Conservation (phyloP, 139 green algal species). For the Closterium sp. region DNA sequence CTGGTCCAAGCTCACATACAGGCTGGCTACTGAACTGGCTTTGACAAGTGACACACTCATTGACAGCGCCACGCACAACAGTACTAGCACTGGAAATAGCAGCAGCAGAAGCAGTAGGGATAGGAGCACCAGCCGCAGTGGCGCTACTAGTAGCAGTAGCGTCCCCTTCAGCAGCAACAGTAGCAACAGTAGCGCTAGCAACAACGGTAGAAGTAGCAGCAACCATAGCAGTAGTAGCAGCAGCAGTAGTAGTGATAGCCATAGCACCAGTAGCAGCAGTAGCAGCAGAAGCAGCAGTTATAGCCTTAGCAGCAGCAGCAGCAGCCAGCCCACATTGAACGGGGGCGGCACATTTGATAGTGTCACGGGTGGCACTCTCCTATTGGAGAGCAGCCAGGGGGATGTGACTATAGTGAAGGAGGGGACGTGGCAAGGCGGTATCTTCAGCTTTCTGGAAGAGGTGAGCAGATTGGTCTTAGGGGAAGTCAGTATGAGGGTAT, state of each 20-base stretch:
- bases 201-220: neutral
- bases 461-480: neutral
- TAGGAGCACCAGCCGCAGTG: neutral
- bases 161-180: neutral
- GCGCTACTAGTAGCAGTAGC: neutral
- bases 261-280: neutral
- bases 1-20: conserved; percentile 76
- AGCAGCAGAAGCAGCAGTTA: neutral
- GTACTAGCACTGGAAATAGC: neutral
- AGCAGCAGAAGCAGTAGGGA: neutral
- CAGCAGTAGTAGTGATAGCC: too few species aligned
- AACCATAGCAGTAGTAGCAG: neutral
- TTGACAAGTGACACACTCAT: too few species aligned
- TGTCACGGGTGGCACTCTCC: neutral
- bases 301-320: neutral
- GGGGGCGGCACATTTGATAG: neutral
- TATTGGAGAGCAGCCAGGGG: neutral
- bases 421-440: conserved; percentile 15
- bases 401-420: neutral
- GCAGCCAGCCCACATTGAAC: neutral
- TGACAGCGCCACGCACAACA: too few species aligned
- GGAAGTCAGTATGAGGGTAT: too few species aligned
- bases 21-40: conserved; percentile 40
- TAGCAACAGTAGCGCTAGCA: neutral
- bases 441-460: neutral